phyloP scores from a whole-genome alignment of 2,329 filamentous ascomycete species.

The Colletotrichum truncatum region DNA sequence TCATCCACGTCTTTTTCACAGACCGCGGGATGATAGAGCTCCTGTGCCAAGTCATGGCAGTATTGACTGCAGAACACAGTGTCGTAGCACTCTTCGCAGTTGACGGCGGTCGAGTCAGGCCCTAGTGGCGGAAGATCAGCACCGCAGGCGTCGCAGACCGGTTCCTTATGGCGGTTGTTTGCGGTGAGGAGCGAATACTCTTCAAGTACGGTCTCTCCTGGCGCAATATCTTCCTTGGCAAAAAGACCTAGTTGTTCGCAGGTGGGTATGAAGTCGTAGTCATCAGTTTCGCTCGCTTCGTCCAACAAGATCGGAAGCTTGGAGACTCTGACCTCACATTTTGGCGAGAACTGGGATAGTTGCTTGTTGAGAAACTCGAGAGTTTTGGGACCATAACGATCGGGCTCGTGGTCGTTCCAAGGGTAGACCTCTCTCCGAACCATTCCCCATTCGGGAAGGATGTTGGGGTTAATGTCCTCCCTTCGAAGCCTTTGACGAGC shows the following conservation, averaged over 20 bases:
- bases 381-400: conserved; percentile 75
- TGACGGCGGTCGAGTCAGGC: conserved; percentile 56
- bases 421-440: conserved; percentile 78
- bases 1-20: conserved; percentile 74
- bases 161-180: conserved; percentile 86
- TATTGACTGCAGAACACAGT: conserved; percentile 72
- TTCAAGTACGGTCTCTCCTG: conserved; percentile 79
- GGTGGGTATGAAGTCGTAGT: conserved; percentile 61
- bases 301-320: conserved; percentile 77
- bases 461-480: conserved; percentile 56
- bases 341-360: conserved; percentile 76
- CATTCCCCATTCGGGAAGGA: conserved; percentile 74
- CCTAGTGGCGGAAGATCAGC: conserved; percentile 71
- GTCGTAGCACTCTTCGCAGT: conserved; percentile 70
- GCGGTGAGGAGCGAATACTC: conserved; percentile 90
- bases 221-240: conserved; percentile 80
- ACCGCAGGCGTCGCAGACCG: conserved; percentile 90
- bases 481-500: conserved; percentile 58
- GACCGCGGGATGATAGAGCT: conserved; percentile 70
- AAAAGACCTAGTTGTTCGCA: conserved; percentile 89
- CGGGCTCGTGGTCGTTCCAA: conserved; percentile 74
- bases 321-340: conserved; percentile 81
- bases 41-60: conserved; percentile 66
- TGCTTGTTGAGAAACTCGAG: conserved; percentile 77
- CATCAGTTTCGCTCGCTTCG: conserved; percentile 59